phyloP scores from a whole-genome alignment of 441 rosid species.

The Gossypium trilobum region DNA sequence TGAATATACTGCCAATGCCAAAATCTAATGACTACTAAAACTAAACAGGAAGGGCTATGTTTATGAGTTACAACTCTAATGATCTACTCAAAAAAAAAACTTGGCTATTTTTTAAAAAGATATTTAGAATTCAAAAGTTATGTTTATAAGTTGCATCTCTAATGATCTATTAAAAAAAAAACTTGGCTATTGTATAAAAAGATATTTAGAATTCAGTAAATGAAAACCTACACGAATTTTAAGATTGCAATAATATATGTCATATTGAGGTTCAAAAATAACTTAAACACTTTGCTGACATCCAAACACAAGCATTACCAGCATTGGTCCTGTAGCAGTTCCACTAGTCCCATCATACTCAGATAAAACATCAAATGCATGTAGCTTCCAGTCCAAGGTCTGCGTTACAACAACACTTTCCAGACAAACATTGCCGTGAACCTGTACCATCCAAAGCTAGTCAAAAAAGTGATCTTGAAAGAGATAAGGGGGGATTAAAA shows the following conservation, averaged over 20 bases:
- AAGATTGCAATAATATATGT: neutral
- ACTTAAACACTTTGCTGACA: slow-evolving; percentile 13
- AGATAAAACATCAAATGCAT: slow-evolving; percentile 89
- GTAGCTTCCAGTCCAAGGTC: slow-evolving; percentile 98
- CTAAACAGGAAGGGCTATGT: neutral
- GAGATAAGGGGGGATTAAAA: neutral
- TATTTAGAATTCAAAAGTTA: neutral
- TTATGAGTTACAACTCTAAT: neutral
- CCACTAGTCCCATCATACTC: slow-evolving; percentile 84
- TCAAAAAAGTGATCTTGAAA: slow-evolving; percentile 10
- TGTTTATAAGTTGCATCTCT: neutral
- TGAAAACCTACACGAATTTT: neutral
- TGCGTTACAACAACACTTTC: slow-evolving; percentile 92
- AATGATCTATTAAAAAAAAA: neutral
- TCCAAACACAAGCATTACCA: slow-evolving; percentile 51
- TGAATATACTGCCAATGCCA: neutral
- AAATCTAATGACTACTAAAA: neutral
- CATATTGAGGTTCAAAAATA: neutral
- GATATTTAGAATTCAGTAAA: neutral
- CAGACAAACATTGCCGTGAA: slow-evolving; percentile 92
- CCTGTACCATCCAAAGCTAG: slow-evolving; percentile 39
- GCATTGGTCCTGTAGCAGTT: slow-evolving; percentile 87
- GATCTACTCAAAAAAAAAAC: neutral
- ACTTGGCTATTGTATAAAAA: neutral
- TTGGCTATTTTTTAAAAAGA: neutral